These are phyloP conservation scores for Metschnikowia koreensis DNA, from an alignment of 805 yeast genomes.

Conservation along the genomic window DNA sequence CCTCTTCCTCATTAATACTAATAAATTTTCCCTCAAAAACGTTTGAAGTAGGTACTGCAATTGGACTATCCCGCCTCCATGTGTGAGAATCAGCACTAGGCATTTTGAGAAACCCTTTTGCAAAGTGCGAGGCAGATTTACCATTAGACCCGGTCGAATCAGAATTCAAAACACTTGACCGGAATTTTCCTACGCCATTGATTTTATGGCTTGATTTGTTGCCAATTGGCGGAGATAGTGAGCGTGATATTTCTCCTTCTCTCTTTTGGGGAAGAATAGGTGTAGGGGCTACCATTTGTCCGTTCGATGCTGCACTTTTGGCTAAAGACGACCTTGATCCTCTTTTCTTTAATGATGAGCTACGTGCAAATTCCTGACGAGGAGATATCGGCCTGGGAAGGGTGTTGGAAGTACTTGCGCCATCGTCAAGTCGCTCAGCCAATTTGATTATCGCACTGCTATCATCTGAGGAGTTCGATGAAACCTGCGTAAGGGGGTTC, in stretches of 20 bases:
- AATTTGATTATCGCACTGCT: conserved; percentile 18
- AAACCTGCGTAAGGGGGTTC: conserved; percentile 32
- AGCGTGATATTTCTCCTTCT: neutral
- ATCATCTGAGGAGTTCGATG: conserved; percentile 40
- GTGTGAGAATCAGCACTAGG: conserved; percentile 5
- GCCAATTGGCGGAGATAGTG: conserved; percentile 12
- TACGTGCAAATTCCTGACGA: conserved; percentile 3
- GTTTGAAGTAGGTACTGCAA: conserved; percentile 1
- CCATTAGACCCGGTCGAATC: neutral
- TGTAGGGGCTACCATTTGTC: conserved; percentile 8
- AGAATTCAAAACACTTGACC: neutral
- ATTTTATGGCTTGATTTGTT: neutral
- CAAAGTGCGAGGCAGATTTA: conserved; percentile 1
- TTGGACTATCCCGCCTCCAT: conserved; percentile 11
- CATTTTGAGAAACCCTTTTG: conserved; percentile 2
- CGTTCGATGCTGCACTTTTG: neutral
- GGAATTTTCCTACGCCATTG: neutral
- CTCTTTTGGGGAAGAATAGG: conserved; percentile 8
- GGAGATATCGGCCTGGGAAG: conserved; percentile 5
- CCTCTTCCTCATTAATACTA: conserved; percentile 12
- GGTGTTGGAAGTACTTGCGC: neutral
- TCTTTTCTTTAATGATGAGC: neutral
- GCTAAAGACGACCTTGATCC: neutral
- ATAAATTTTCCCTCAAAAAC: conserved; percentile 12
- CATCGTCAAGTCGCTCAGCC: conserved; percentile 12